Evolutionary conservation across 2,329 filamentous ascomycete genomes (phyloP).

Genomic region (Botryotinia globosa): DNA sequence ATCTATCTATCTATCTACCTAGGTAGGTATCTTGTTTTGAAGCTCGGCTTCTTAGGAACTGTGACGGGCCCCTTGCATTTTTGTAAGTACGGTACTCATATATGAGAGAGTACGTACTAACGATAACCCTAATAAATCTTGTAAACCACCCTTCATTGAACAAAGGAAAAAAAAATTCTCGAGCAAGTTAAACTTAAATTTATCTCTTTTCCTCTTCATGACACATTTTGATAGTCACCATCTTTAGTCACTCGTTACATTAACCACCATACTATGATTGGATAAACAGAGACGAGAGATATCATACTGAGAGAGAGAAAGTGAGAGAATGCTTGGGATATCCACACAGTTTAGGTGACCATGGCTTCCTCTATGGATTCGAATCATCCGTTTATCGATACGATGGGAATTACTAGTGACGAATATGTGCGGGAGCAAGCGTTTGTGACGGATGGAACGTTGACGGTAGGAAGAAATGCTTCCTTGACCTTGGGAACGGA

Average conservation of each 20-base stretch:
- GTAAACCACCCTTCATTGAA: neutral
- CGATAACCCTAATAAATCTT: neutral
- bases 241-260: slow-evolving; percentile 4
- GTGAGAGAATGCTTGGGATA: slow-evolving; percentile 11
- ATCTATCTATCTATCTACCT: too few species aligned
- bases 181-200: neutral
- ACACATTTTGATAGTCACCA: neutral
- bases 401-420: slow-evolving; percentile 32
- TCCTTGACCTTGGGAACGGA: slow-evolving; percentile 60
- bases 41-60: neutral
- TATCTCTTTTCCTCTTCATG: neutral
- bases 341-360: neutral
- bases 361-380: slow-evolving; percentile 20
- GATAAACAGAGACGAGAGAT: neutral
- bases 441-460: slow-evolving; percentile 44
- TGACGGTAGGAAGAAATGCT: slow-evolving; percentile 55
- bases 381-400: slow-evolving; percentile 41
- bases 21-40: neutral
- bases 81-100: neutral
- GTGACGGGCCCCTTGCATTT: neutral
- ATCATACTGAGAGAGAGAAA: neutral
- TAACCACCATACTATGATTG: neutral
- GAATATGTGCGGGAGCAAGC: slow-evolving; percentile 38
- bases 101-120: neutral
- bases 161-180: neutral